Evolutionary conservation across 1,139 yeast genomes (phyloP), one percentile per base, ranked within the genome.

Genomic region (Trichomonascaceae sp.): DNA sequence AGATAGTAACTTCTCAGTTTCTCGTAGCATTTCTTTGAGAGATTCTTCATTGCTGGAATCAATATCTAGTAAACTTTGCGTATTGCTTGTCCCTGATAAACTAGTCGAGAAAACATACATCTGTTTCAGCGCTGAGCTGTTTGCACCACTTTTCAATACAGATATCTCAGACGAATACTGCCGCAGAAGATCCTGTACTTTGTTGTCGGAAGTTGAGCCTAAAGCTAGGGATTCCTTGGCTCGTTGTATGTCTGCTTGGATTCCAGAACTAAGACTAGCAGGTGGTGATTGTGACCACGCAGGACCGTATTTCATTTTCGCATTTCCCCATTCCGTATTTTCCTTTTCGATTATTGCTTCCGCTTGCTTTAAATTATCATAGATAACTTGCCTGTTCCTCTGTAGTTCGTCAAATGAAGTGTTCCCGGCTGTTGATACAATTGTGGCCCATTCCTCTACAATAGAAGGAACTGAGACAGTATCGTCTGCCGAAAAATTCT

Each of bases 131-230:
- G 63, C 58, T 6, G 60, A 44, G 43, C 64, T 63, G 41, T 60
- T 57, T 3, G 74, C 66, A 2, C 71, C 73, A 24, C 69, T 63
- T 41, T 64, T 61, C 51, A 79, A 62, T 4, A 72, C 57, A 1
- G 66, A 64, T 22, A 80, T 59, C 49, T 73, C 76, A 2, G 63
- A 56, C n/a, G 69, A 55, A 55, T 70, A 68, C 1, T 73, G 70
- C 7, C 68, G 70, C 47, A 74, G 69, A 43, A 74, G 65, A 2
- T 75, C 74, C 59, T 77, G 77, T 27, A 88, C 71, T 61, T 78
- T 78, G 15, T 74, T 74, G 66, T 90, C 97, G 0, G 91, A 79
- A 36, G 73, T 74, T 0, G 86, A 77, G 0, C 95, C 93, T 53
- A 84, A 84, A 38, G 83, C 73, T 54, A 93, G 73, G 0, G 88